A percentile compares a stretch with the other conserved stretches of the same genome.
Conservation (phyloP, 164 flowering plant species). For the Umbellularia californica region DNA sequence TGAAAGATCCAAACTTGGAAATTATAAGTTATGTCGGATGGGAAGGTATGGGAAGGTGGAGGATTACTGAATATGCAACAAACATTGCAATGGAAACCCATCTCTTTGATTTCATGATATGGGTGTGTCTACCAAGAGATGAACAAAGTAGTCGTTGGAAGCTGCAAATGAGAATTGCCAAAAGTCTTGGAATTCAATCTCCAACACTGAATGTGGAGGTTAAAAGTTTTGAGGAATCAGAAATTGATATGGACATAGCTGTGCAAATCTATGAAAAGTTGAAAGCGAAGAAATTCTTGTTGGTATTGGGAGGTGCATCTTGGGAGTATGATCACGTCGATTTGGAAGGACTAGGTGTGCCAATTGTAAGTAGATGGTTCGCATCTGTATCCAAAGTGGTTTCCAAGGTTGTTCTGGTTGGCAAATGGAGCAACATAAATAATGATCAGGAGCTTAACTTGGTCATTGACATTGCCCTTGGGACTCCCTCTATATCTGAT, state of each 20-base stretch:
- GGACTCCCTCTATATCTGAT: background rate
- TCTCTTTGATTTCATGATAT: background rate
- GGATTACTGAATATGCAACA: background rate
- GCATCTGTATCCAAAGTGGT: background rate
- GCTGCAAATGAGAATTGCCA: background rate
- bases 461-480: background rate
- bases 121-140: background rate
- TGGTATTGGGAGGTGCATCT: background rate
- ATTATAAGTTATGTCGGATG: background rate
- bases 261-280: background rate
- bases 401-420: background rate
- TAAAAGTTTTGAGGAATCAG: background rate
- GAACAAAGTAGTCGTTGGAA: background rate
- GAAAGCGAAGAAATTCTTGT: background rate
- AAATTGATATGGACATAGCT: background rate
- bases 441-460: background rate
- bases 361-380: background rate
- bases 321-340: background rate
- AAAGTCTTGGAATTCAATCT: background rate
- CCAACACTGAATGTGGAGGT: background rate
- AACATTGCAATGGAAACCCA: background rate
- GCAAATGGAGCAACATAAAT: background rate
- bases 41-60: background rate
- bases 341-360: background rate
- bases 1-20: background rate